phyloP scores from a whole-genome alignment of 495 filamentous ascomycete genomes.

The Xylaria palmicola region DNA sequence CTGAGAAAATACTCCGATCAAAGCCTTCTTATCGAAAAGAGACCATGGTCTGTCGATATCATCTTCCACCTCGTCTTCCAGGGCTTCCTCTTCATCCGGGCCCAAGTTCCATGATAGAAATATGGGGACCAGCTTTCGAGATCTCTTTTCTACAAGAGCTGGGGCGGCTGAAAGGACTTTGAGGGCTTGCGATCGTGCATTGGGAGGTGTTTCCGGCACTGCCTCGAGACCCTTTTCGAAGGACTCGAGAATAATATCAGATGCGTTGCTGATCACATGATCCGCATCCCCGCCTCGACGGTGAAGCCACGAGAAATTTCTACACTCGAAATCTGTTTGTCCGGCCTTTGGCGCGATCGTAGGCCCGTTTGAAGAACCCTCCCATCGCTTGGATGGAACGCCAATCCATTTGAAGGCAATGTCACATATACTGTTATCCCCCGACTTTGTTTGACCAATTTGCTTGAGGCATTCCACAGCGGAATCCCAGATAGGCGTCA shows the following conservation, averaged over 20 bases:
- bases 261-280: slow-evolving; percentile 38
- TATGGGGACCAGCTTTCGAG: slow-evolving; percentile 78
- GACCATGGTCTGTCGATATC: slow-evolving; percentile 59
- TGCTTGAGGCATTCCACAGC: slow-evolving; percentile 69
- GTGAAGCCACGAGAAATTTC: slow-evolving; percentile 63
- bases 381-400: slow-evolving; percentile 49
- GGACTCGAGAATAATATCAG: slow-evolving; percentile 46
- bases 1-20: slow-evolving; percentile 77
- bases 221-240: slow-evolving; percentile 52
- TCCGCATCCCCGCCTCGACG: slow-evolving; percentile 40
- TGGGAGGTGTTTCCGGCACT: slow-evolving; percentile 35
- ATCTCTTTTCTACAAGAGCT: slow-evolving; percentile 76
- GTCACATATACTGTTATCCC: slow-evolving; percentile 70
- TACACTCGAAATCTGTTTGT: slow-evolving; percentile 75
- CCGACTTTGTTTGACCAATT: slow-evolving; percentile 65
- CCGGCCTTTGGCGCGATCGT: slow-evolving; percentile 18
- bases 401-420: slow-evolving; percentile 81
- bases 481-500: slow-evolving; percentile 84
- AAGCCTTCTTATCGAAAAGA: slow-evolving; percentile 67
- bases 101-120: slow-evolving; percentile 73
- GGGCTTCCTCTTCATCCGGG: slow-evolving; percentile 43
- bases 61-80: slow-evolving; percentile 33
- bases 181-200: slow-evolving; percentile 72
- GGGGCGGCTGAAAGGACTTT: slow-evolving; percentile 74
- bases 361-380: slow-evolving; percentile 29